Evolutionary conservation across 441 rosid species (phyloP).

Genomic region (Erodium texanum): DNA sequence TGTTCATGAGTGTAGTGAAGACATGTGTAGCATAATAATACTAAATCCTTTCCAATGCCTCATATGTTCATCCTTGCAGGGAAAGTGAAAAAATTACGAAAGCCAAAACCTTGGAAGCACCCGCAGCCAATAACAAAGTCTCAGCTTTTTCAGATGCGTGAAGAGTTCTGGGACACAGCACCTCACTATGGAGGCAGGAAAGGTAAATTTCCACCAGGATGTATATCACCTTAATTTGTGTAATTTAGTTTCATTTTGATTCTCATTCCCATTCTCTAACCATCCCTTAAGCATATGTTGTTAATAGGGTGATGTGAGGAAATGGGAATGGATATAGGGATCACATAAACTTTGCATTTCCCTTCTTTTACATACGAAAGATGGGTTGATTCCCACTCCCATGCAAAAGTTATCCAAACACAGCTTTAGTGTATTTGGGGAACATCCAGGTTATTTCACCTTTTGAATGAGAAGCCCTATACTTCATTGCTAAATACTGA

Average conservation of each 20-base stretch:
- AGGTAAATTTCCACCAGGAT: slow-evolving; percentile 36
- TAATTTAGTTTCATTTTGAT: background rate
- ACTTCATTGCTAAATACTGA: background rate
- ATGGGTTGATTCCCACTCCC: background rate
- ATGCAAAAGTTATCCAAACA: no score
- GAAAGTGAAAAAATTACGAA: slow-evolving; percentile 52
- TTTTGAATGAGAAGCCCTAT: background rate
- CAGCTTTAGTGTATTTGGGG: background rate
- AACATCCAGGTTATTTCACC: background rate
- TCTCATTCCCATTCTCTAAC: no score
- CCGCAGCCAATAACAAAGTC: slow-evolving; percentile 66
- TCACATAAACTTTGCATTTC: no score
- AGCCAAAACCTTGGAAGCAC: slow-evolving; percentile 87
- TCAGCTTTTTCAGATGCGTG: slow-evolving; percentile 67
- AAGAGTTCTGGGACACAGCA: slow-evolving; percentile 96
- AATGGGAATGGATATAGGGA: no score
- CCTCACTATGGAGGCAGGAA: slow-evolving; percentile 87
- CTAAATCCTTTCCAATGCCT: slow-evolving; percentile 13
- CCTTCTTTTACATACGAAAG: no score
- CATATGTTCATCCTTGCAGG: no score
- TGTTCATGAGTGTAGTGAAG: no score
- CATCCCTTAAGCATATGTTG: no score
- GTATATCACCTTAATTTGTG: no score
- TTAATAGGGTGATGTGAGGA: no score
- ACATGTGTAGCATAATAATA: no score